Percentiles rank a stretch among this genome's conserved stretches.
These are phyloP conservation scores for Henckelia pumila DNA, from an alignment of 257 asterid genomes.

Conservation along the genomic window DNA sequence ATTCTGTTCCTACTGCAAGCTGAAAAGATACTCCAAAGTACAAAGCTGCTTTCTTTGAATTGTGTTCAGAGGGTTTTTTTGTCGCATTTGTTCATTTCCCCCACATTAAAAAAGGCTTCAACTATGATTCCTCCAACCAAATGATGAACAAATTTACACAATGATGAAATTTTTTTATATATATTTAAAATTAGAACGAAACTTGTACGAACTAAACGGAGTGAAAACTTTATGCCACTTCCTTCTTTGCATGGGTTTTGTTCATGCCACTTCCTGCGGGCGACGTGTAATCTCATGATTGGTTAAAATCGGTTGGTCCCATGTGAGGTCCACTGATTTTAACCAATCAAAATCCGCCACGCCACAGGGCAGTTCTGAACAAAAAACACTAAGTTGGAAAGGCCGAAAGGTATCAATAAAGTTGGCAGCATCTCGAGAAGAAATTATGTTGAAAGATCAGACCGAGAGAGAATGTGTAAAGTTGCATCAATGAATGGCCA, in stretches of 20 bases:
- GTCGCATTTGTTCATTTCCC: conserved; percentile 32
- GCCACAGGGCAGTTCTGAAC: background rate
- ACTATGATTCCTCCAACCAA: conserved; percentile 24
- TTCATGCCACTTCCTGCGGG: too few relatives aligned
- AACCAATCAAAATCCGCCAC: background rate
- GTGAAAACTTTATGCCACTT: too few relatives aligned
- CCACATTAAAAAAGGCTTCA: conserved; percentile 34
- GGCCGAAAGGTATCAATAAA: background rate
- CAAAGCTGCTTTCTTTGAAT: conserved; percentile 61
- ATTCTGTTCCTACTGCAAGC: conserved; percentile 76
- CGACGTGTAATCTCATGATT: too few relatives aligned
- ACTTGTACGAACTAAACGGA: too few relatives aligned
- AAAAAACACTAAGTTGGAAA: conserved; percentile 17
- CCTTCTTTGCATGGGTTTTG: too few relatives aligned
- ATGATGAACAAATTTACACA: background rate
- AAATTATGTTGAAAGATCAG: conserved; percentile 31
- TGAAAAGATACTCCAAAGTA: conserved; percentile 49
- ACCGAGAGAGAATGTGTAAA: conserved; percentile 31
- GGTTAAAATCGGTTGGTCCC: too few relatives aligned
- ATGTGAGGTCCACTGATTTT: too few relatives aligned
- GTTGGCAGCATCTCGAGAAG: conserved; percentile 12
- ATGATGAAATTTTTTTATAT: background rate
- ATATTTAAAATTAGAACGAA: too few relatives aligned
- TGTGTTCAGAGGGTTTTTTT: conserved; percentile 34
- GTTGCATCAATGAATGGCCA: conserved; percentile 30